phyloP scores from a whole-genome alignment of 2,329 filamentous ascomycete genomes.

The Exophiala alcalophila region DNA sequence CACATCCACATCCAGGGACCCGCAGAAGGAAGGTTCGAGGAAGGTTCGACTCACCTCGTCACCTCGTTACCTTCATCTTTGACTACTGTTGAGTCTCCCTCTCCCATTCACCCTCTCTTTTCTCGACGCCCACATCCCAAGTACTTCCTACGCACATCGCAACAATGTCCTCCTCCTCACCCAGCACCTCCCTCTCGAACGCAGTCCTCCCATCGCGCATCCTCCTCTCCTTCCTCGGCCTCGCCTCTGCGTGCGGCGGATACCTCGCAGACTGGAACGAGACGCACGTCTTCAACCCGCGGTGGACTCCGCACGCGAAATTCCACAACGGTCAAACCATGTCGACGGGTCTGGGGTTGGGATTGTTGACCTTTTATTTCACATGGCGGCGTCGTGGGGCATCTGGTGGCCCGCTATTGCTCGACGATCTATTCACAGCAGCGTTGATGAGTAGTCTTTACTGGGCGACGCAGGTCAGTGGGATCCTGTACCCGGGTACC shows the following conservation, averaged over 20 bases:
- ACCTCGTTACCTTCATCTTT: too few relatives aligned
- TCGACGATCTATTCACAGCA: constrained; percentile 16
- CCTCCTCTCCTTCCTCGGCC: constrained; percentile 12
- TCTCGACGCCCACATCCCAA: background rate
- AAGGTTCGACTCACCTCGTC: too few relatives aligned
- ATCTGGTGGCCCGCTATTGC: background rate
- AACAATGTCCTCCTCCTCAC: background rate
- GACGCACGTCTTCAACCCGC: constrained; percentile 49
- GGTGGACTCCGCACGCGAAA: constrained; percentile 51
- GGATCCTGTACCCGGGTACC: constrained; percentile 48
- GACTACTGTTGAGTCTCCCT: too few relatives aligned
- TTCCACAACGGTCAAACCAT: constrained; percentile 56
- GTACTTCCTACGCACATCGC: background rate
- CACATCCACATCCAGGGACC: too few relatives aligned
- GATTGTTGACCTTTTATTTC: constrained; percentile 16
- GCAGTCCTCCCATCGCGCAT: constrained; percentile 15
- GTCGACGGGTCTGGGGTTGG: constrained; percentile 31
- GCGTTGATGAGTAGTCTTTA: constrained; percentile 15
- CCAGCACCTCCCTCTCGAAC: constrained; percentile 5
- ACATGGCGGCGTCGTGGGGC: constrained; percentile 12
- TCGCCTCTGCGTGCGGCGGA: constrained; percentile 10
- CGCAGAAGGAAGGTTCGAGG: too few relatives aligned
- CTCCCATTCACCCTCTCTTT: background rate
- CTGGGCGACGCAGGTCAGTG: constrained; percentile 35
- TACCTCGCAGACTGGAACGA: constrained; percentile 35